These are phyloP conservation scores for Colletotrichum filicis DNA, from an alignment of 2,329 filamentous ascomycete species.

Conservation along the genomic window DNA sequence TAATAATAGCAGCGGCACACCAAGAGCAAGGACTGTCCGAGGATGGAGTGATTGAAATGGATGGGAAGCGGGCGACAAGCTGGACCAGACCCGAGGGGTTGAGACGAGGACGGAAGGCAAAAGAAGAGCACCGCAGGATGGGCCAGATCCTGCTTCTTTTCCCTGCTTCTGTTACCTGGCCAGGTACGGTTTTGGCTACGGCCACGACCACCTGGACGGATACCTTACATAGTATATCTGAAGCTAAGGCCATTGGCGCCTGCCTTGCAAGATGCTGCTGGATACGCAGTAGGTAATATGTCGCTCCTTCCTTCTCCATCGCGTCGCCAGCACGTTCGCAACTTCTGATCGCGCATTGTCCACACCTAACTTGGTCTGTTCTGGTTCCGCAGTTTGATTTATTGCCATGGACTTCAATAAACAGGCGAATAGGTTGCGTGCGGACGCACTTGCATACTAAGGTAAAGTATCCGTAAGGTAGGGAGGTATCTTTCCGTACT, in stretches of 20 bases:
- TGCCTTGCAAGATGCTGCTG: background rate
- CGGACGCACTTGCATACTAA: slow-evolving; percentile 9
- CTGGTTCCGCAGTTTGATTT: background rate
- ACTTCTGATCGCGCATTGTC: background rate
- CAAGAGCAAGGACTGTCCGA: slow-evolving; percentile 5
- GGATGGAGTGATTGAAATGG: background rate
- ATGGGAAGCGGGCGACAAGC: background rate
- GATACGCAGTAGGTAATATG: background rate
- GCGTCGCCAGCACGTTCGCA: background rate
- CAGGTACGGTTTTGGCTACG: background rate
- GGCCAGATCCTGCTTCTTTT: background rate
- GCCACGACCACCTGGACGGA: background rate
- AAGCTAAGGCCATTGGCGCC: background rate
- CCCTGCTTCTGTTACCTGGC: background rate
- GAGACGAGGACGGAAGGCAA: background rate
- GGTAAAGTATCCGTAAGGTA: background rate
- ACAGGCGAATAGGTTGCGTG: slow-evolving; percentile 10
- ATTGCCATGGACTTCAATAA: background rate
- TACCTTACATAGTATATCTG: background rate
- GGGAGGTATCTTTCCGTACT: slow-evolving; percentile 21
- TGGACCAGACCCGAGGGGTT: background rate
- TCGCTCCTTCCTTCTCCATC: background rate
- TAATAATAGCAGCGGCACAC: slow-evolving; percentile 36
- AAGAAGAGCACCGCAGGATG: background rate
- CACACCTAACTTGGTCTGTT: slow-evolving; percentile 17